These are phyloP conservation scores for Solanum virginianum DNA, from an alignment of 257 asterid species.

Conservation along the genomic window DNA sequence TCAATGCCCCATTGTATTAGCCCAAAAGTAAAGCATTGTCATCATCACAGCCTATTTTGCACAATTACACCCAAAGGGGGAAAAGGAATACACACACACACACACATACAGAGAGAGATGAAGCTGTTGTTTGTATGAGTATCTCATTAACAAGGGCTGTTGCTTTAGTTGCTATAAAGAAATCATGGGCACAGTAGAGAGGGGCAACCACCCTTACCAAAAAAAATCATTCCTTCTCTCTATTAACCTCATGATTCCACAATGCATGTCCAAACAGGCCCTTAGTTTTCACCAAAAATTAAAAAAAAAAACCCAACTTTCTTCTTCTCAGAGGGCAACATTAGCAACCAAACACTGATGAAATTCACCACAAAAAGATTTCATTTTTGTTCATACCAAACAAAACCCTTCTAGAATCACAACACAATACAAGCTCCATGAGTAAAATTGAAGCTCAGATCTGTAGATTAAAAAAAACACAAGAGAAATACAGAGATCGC, in stretches of 20 bases:
- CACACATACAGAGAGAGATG: background rate
- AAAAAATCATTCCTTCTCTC: background rate
- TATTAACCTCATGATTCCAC: background rate
- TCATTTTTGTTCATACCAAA: background rate
- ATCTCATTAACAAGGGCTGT: background rate
- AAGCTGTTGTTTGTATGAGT: background rate
- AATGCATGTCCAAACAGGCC: background rate
- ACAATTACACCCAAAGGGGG: background rate
- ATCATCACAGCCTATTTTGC: background rate
- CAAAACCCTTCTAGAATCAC: background rate
- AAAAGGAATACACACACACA: background rate
- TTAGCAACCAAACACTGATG: background rate
- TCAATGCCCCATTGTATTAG: background rate
- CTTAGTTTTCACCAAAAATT: background rate
- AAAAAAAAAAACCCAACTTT: too few relatives aligned
- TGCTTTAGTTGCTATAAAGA: background rate
- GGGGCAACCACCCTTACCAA: background rate
- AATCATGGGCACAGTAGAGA: background rate
- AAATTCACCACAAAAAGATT: background rate
- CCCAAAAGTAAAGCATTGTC: background rate
- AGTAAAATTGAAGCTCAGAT: background rate
- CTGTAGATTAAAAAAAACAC: background rate
- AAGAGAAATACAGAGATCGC: conserved; percentile 1
- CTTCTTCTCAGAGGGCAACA: too few relatives aligned
- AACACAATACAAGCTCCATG: background rate